Conservation (phyloP, 2,329 filamentous ascomycete species). For the Pseudomassariella vexata region DNA sequence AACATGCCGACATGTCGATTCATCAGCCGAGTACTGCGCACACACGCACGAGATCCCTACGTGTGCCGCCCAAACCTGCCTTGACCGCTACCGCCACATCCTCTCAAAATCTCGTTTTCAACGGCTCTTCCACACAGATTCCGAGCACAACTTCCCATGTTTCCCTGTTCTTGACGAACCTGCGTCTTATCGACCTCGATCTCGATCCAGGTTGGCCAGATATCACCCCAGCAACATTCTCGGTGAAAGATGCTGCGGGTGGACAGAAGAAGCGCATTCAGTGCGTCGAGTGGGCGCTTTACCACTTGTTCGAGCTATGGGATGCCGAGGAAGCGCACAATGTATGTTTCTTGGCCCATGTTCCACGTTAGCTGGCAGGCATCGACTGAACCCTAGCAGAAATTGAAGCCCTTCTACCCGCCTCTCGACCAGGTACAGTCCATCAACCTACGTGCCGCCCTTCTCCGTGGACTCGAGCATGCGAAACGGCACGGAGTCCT, state of each 20-base stretch:
- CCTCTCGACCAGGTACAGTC: conserved; percentile 87
- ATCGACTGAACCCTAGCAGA: conserved; percentile 53
- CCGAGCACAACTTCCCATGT: conserved; percentile 42
- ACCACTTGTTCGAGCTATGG: conserved; percentile 79
- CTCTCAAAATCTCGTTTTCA: too few species aligned
- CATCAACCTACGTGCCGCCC: conserved; percentile 77
- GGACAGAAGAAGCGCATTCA: conserved; percentile 80
- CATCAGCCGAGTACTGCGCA: conserved; percentile 22
- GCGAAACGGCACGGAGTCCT: conserved; percentile 83
- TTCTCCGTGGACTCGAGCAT: conserved; percentile 75
- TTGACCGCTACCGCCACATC: conserved; percentile 19
- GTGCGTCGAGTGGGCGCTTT: conserved; percentile 86
- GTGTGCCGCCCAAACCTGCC: conserved; percentile 18
- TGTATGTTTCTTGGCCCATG: background rate
- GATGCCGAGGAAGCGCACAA: conserved; percentile 69
- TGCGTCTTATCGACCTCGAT: conserved; percentile 79
- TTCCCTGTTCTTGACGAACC: conserved; percentile 71
- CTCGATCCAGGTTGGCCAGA: conserved; percentile 71
- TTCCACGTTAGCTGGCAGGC: too few species aligned
- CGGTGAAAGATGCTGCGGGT: conserved; percentile 56
- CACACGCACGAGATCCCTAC: conserved; percentile 22
- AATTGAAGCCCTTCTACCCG: conserved; percentile 85
- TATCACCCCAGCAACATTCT: conserved; percentile 66
- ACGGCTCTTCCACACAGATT: conserved; percentile 12
- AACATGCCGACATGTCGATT: conserved; percentile 26